Evolutionary conservation across 2,329 filamentous ascomycete species (phyloP), one percentile per base, ranked within the genome.

Genomic region (Beauveria brongniartii): DNA sequence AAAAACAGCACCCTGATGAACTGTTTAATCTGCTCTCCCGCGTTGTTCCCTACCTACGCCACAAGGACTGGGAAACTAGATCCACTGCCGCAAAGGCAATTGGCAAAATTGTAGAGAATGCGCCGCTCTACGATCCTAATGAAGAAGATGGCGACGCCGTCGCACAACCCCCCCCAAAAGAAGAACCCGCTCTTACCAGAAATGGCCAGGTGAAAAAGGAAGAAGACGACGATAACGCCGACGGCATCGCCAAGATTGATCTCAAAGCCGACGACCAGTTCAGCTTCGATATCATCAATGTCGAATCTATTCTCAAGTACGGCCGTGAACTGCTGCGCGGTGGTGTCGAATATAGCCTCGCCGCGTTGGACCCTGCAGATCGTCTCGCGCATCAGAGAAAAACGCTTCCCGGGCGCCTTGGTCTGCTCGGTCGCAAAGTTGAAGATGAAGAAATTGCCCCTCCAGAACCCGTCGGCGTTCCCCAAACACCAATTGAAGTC

Each of bases 1-100:
- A 99, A 76, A 97, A 97, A 73, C 90, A 94, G 73, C 94, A 97
- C 69, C 94, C 94, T 0, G 93, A 99, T 76, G 95, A 99, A 74
- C 80, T 99, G 1, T 97, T 97, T 77, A 97, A 97, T 71, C 82
- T 99, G 7, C 82, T 99, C 14, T 93, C 91, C 34, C 84, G 93
- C 63, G 92, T 99, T 37, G 87, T 99, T n/a, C 93, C 94, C 1
- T 99, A 97, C 74, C 82, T 99, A 34, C 86, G 91, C 62, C 93
- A 94, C 67, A 96, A 93, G 73, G 93, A 92, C 71, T 99, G 94
- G 94, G 94, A 99, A 71, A 99, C 94, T 28, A 83, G 95, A 67
- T 92, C 89, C 63, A 95, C 94, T 59, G 90, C 95, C 52, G 92
- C 93, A 67, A 96, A 93, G 75, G 94, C 94, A 22, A 88, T 99